These are phyloP conservation scores for Cytospora paraplurivora DNA, from an alignment of 2,329 filamentous ascomycete genomes.

Conservation along the genomic window DNA sequence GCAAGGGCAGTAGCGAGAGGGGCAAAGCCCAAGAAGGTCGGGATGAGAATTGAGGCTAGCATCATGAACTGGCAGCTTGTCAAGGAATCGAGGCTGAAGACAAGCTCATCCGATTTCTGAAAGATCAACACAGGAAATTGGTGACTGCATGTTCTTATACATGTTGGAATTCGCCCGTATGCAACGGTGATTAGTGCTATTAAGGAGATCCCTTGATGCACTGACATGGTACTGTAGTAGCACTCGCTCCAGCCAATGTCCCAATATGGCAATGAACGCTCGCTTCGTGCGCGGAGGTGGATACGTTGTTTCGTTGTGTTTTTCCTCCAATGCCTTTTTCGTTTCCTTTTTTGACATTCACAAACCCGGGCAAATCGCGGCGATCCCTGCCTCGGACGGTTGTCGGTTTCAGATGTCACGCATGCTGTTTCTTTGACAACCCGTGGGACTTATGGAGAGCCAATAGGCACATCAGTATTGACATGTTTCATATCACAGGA, in stretches of 20 bases:
- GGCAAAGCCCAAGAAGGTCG: conserved; percentile 6
- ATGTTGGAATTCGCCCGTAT: no score
- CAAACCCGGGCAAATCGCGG: not conserved
- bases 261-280: not conserved
- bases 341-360: not conserved
- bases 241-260: not conserved
- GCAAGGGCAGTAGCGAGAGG: conserved; percentile 33
- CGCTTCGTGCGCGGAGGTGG: not conserved
- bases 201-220: not conserved
- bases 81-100: not conserved
- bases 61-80: conserved; percentile 6
- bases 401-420: not conserved
- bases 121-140: conserved; percentile 2
- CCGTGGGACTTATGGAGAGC: not conserved
- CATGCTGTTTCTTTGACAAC: not conserved
- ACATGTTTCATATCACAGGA: not conserved
- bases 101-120: conserved; percentile 15
- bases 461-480: not conserved
- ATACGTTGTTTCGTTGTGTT: conserved; percentile 8
- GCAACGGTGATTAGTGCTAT: no score
- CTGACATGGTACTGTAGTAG: not conserved
- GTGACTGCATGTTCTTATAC: conserved; percentile 1
- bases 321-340: conserved; percentile 26
- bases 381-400: not conserved
- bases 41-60: not conserved